phyloP scores from a whole-genome alignment of 2,329 filamentous ascomycete species.

The Biscogniauxia sp. region DNA sequence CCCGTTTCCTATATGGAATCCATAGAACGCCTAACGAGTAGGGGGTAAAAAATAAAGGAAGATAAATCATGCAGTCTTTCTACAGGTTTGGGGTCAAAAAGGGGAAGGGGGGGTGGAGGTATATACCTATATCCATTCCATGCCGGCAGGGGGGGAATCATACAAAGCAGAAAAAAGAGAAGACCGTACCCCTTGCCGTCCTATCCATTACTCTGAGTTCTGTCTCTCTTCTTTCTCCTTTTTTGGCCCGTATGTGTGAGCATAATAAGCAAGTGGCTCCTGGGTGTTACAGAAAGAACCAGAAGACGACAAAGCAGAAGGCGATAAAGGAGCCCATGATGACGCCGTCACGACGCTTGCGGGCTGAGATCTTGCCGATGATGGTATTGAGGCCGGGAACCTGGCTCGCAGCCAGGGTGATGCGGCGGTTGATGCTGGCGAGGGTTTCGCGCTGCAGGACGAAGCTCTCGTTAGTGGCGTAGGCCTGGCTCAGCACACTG shows the following conservation, averaged over 20 bases:
- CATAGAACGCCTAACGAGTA: background rate
- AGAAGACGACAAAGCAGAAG: conserved; percentile 82
- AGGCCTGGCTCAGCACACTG: conserved; percentile 88
- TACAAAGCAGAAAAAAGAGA: background rate
- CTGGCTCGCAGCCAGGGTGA: conserved; percentile 83
- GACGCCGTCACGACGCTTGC: conserved; percentile 91
- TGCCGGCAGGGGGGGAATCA: background rate
- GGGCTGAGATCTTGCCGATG: conserved; percentile 88
- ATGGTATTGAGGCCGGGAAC: conserved; percentile 90
- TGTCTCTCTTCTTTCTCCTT: background rate
- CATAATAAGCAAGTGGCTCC: background rate
- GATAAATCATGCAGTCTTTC: background rate
- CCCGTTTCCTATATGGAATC: background rate
- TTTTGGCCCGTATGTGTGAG: background rate
- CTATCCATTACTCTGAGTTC: background rate
- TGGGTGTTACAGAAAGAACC: conserved; percentile 65
- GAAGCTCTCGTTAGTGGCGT: conserved; percentile 94
- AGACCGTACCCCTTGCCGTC: no score
- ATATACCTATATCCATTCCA: background rate
- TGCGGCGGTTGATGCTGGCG: conserved; percentile 83
- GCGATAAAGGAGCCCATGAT: conserved; percentile 91
- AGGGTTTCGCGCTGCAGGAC: conserved; percentile 82
- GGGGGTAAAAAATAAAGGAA: background rate
- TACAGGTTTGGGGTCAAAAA: background rate
- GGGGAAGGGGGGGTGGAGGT: background rate